Percentiles rank a stretch among this genome's conserved stretches.
These are phyloP conservation scores for Clonostachys chloroleuca DNA, from an alignment of 2,329 filamentous ascomycete genomes.

Conservation along the genomic window DNA sequence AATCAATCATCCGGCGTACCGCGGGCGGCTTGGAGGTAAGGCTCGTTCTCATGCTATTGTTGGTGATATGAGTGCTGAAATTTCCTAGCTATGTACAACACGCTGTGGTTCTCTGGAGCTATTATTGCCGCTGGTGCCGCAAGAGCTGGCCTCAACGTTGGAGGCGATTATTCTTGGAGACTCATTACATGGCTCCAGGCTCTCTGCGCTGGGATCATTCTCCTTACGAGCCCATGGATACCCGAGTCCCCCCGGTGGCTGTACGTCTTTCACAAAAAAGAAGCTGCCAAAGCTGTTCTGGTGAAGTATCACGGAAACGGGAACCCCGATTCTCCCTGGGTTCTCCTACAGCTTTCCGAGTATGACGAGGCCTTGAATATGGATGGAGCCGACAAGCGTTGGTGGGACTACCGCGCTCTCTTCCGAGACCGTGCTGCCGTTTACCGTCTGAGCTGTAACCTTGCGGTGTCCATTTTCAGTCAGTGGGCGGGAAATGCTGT, in stretches of 20 bases:
- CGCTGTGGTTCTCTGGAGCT: conserved; percentile 28
- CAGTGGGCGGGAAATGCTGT: conserved; percentile 37
- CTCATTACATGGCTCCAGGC: conserved; percentile 33
- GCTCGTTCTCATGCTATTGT: not conserved
- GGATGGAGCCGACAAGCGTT: conserved; percentile 39
- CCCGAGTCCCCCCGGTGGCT: conserved; percentile 33
- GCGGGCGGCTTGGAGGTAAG: conserved; percentile 35
- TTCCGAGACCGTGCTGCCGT: conserved; percentile 29
- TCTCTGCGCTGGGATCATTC: conserved; percentile 28
- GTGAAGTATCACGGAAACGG: conserved; percentile 36
- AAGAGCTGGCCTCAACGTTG: conserved; percentile 28
- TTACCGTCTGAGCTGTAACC: conserved; percentile 40
- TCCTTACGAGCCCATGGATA: conserved; percentile 18
- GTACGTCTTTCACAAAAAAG: conserved; percentile 25
- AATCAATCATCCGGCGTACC: conserved; percentile 57
- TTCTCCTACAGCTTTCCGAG: conserved; percentile 31
- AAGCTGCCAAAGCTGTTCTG: conserved; percentile 19
- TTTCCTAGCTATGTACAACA: conserved; percentile 10
- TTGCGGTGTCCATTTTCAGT: conserved; percentile 33
- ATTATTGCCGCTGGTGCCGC: conserved; percentile 41
- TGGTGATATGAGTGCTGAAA: not conserved
- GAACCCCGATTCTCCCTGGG: conserved; percentile 23
- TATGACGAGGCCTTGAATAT: conserved; percentile 37
- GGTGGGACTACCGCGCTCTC: conserved; percentile 42
- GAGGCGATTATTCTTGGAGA: conserved; percentile 27